Evolutionary conservation across 192 early-diverging fungal species (phyloP).

Genomic region (Phycomyces blakesleeanus): DNA sequence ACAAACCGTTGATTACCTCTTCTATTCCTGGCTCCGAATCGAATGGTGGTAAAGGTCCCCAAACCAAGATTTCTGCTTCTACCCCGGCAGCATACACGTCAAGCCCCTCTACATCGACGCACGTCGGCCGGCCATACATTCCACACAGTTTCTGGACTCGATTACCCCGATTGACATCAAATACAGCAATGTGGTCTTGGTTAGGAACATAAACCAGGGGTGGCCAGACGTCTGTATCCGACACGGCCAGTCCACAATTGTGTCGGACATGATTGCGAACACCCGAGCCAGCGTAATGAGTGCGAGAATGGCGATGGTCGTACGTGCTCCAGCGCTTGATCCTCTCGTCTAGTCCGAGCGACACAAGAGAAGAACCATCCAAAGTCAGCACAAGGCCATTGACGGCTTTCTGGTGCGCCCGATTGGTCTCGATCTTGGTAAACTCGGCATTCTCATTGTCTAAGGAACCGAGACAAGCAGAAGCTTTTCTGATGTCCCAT

Average conservation of each 20-base stretch:
- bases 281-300: not conserved
- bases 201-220: constrained; percentile 59
- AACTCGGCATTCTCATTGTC: constrained; percentile 54
- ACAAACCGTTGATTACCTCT: constrained; percentile 17
- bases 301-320: not conserved
- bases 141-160: constrained; percentile 53
- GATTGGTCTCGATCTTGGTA: constrained; percentile 33
- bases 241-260: constrained; percentile 4
- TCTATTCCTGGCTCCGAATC: constrained; percentile 4
- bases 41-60: constrained; percentile 41
- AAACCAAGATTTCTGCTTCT: constrained; percentile 57
- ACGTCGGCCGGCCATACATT: constrained; percentile 57
- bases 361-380: constrained; percentile 57
- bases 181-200: constrained; percentile 50
- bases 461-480: constrained; percentile 57
- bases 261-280: not conserved
- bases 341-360: constrained; percentile 54
- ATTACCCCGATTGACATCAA: constrained; percentile 55
- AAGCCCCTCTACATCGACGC: constrained; percentile 51
- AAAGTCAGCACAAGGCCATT: constrained; percentile 66
- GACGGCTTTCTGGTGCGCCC: constrained; percentile 54
- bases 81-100: constrained; percentile 48
- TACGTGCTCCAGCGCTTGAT: constrained; percentile 56
- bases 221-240: constrained; percentile 31
- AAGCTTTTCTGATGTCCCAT: constrained; percentile 85